Evolutionary conservation across 208 protist species (phyloP).

Genomic region (Wallacemonas sp.): DNA sequence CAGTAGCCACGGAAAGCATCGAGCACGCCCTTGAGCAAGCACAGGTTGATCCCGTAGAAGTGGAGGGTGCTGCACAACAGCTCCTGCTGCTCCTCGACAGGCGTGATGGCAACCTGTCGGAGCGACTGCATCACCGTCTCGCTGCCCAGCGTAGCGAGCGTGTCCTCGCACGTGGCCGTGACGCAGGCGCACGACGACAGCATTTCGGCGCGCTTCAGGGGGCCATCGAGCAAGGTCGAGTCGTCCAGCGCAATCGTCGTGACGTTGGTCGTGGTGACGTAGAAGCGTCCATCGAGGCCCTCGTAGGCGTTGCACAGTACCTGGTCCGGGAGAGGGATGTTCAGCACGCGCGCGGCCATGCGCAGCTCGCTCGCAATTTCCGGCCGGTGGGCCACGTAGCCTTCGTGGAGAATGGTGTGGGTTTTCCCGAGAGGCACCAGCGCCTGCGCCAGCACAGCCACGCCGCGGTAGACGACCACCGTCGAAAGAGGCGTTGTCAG

Average conservation of each 20-base stretch:
- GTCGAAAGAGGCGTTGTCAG: conserved; percentile 58
- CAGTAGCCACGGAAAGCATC: conserved; percentile 19
- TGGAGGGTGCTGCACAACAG: conserved; percentile 43
- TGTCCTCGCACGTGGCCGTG: conserved; percentile 42
- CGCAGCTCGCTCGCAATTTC: conserved; percentile 48
- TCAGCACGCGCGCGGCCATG: conserved; percentile 46
- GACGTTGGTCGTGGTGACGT: conserved; percentile 44
- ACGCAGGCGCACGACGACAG: conserved; percentile 31
- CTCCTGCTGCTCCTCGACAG: conserved; percentile 16
- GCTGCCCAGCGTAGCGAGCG: conserved; percentile 26
- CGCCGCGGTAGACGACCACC: conserved; percentile 54
- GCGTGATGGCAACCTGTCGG: conserved; percentile 10
- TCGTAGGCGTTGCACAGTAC: conserved; percentile 42
- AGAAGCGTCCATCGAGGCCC: conserved; percentile 46
- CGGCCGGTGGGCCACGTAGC: conserved; percentile 21
- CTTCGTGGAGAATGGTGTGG: conserved; percentile 35
- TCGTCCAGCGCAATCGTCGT: conserved; percentile 28
- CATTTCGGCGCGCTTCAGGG: conserved; percentile 55
- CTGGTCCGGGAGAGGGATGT: conserved; percentile 38
- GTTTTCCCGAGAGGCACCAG: conserved; percentile 39
- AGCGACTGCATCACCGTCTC: conserved; percentile 23
- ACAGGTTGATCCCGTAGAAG: conserved; percentile 53
- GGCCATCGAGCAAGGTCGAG: conserved; percentile 24
- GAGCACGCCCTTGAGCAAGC: conserved; percentile 38
- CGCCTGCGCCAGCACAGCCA: conserved; percentile 56